Percentiles rank a stretch among this genome's conserved stretches.
Evolutionary conservation across 192 early-diverging fungal genomes (phyloP).

Genomic region (Backusella circina): DNA sequence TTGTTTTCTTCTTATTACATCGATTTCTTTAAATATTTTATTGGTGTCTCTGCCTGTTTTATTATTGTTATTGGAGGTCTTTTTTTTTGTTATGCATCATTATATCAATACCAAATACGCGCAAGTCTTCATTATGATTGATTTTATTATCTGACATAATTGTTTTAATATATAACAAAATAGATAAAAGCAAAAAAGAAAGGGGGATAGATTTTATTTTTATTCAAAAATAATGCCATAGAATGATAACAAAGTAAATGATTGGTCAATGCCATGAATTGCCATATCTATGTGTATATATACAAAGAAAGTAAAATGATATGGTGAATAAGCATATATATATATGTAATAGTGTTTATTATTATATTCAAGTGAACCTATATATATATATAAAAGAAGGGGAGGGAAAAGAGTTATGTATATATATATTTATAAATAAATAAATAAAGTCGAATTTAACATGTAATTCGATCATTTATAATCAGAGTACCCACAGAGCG

Average conservation of each 20-base stretch:
- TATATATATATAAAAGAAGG: neutral
- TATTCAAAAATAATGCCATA: too few relatives aligned
- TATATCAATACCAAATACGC: constrained; percentile 10
- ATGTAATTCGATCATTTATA: neutral
- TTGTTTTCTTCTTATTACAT: constrained; percentile 24
- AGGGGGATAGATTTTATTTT: too few relatives aligned
- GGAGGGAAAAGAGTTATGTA: neutral
- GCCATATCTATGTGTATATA: too few relatives aligned
- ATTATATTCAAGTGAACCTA: neutral
- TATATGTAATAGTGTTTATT: too few relatives aligned
- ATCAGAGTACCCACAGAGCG: neutral
- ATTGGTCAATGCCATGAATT: neutral
- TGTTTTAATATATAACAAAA: neutral
- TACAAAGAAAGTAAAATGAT: too few relatives aligned
- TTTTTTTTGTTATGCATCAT: neutral
- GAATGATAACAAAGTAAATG: neutral
- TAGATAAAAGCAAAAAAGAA: too few relatives aligned
- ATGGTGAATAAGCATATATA: too few relatives aligned
- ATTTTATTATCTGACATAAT: neutral
- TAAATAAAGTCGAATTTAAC: neutral
- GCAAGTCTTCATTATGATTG: neutral
- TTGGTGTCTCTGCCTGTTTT: constrained; percentile 16
- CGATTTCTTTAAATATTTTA: constrained; percentile 22
- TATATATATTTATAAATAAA: neutral
- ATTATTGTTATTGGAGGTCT: neutral